Evolutionary conservation across 257 asterid species (phyloP).

Genomic region (Solanum peruvianum): DNA sequence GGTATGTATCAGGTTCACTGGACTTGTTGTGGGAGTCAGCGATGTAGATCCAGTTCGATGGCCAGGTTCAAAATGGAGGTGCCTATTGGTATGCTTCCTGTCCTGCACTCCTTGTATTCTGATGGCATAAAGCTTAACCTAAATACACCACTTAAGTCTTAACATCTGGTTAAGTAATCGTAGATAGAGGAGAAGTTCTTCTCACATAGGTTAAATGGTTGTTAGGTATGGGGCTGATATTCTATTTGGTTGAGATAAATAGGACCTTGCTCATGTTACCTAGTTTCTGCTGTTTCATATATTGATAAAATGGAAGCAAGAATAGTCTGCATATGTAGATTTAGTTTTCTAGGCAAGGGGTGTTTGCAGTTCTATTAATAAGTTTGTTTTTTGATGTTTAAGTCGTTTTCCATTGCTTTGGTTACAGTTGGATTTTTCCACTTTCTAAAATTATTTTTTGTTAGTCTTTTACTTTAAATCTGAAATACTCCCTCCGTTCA

Average conservation of each 20-base stretch:
- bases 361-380: neutral
- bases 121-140: neutral
- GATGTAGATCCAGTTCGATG: constrained; percentile 81
- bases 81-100: constrained; percentile 54
- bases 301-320: neutral
- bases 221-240: neutral
- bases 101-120: neutral
- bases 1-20: constrained; percentile 49
- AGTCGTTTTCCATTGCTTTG: neutral
- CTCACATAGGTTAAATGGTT: neutral
- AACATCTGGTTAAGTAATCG: neutral
- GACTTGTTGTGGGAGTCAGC: constrained; percentile 59
- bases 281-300: neutral
- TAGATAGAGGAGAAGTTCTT: neutral
- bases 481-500: neutral
- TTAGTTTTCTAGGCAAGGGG: neutral
- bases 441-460: neutral
- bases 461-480: neutral
- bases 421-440: neutral
- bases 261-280: neutral
- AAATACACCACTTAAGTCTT: neutral
- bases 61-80: constrained; percentile 95
- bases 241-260: neutral
- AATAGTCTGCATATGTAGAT: neutral
- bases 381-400: neutral